Evolutionary conservation across 108 stramenopile species (phyloP).

Genomic region (Stephanodiscus minutulus): DNA sequence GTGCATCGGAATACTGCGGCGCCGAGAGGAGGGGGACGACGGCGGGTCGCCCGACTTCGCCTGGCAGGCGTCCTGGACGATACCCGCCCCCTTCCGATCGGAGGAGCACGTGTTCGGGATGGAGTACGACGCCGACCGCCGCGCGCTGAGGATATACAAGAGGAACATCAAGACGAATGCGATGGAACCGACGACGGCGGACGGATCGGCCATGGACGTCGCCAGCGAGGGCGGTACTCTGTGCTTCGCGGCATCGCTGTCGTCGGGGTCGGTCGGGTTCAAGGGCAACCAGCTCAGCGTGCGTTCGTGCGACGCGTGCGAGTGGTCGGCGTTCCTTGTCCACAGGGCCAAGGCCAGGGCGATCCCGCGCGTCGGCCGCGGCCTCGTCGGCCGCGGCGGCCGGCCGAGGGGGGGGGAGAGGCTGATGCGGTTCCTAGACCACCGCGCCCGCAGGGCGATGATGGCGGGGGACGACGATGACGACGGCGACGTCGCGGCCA

Average conservation of each 20-base stretch:
- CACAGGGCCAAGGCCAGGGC: neutral
- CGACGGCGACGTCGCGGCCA: neutral
- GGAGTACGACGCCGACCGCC: conserved; percentile 3
- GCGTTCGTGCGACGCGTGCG: neutral
- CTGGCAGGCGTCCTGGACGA: neutral
- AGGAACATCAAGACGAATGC: neutral
- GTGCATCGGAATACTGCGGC: neutral
- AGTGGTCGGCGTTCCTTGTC: neutral
- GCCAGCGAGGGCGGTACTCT: neutral
- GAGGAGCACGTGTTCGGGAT: neutral
- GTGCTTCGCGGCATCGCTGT: neutral
- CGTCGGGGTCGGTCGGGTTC: neutral
- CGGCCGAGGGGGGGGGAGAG: no score
- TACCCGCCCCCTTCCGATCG: neutral
- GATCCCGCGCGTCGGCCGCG: neutral
- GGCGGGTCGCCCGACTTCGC: neutral
- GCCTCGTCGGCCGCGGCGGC: neutral
- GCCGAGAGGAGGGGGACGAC: neutral
- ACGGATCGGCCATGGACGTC: neutral
- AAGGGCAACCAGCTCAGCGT: neutral
- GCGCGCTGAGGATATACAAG: neutral
- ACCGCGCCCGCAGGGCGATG: no score
- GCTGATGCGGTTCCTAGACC: no score
- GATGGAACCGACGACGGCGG: neutral
- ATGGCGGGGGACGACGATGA: no score